Base-by-base conservation (phyloP, 495 filamentous ascomycete genomes). In the Entonaema liquescens region DNA sequence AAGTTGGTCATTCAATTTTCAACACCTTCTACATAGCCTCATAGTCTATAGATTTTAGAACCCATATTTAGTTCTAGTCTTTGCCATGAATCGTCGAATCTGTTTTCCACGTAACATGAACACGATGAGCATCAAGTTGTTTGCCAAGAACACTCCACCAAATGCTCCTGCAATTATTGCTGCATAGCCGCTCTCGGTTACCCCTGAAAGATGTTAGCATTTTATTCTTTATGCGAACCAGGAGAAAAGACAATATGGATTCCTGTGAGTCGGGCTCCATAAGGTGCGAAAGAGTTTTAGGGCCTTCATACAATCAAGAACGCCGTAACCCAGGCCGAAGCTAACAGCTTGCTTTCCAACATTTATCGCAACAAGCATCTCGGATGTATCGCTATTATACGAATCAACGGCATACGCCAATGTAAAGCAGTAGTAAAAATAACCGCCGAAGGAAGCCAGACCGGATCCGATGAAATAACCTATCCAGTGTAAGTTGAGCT, bases 351-450 rank as follows among this genome's bases (percentile, higher is more conserved):
- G 89, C 79, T 90, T 90, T 35, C 88, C 85, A 4, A 89, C 80
- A 3, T 88, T 89, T 65, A 88, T 87, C 40, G 83, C 79, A 12
- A 90, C 87, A 65, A 89, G 83, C 74, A 90, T 85, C 55, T 86
- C 85, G 13, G 86, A 86, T 0, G 87, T 79, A 42, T 89, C 81
- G 28, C 84, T 84, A 65, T 88, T 89, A 76, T 92, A 91, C 58
- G 82, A 86, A 70, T 92, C 89, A 28, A 91, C 85, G 3, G 85
- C 85, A 25, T 81, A 81, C 17, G 78, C 78, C n/a, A 81, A 44
- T 17, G 77, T 79, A 17, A 80, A 71, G 44, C 76, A 76, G 63
- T 78, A 80, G 56, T 77, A 79, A 52, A 80, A 79, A 44, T 79
- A 80, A 15, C 73, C 76, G 28, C 70, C 72, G 58, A 67, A 78